Evolutionary conservation across 345 rosid species (phyloP), one percentile per base, ranked within the genome.

Genomic region (Raphanus sativus): DNA sequence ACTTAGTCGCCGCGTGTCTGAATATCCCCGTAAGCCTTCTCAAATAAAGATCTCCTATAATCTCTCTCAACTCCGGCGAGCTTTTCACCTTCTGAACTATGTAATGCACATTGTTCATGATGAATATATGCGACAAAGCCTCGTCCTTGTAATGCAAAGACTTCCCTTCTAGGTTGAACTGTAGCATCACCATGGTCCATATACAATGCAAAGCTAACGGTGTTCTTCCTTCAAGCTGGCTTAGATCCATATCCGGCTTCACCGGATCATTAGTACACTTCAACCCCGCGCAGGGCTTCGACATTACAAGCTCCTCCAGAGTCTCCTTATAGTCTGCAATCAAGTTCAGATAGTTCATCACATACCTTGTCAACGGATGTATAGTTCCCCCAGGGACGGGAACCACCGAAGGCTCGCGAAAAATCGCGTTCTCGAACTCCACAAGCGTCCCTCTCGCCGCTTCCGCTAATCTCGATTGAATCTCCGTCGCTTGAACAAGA

Each of bases 71-170:
- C 59, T 52, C 59, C 25, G 59, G 25, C 59, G 59, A 52, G 11
- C 59, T 52, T 16, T 52, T 52, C 1, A 52, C 59, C 59, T 52
- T 95, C 61, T 95, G 94, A 75, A 88, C 94, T 4, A 90, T 92
- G 70, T 95, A 95, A 80, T 95, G 98, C n/a, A 95, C 85, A 77
- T 95, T 95, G 83, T 95, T 95, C 99, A 95, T 95, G 68, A 95
- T 72, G 70, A 95, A 95, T 69, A 95, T 79, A 75, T 90, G 92
- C 0, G 84, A 87, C 59, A 92, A 76, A 25, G 98, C 76, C 4
- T 84, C 76, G 76, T 95, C 98, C 71, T 78, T 89, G 78, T 92
- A 92, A 62, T 86, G 96, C 86, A 88, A 85, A 26, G 96, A 89
- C 83, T 95, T 95, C 4, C 87, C 91, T n/a, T 92, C 96, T 69